Evolutionary conservation across 257 asterid genomes (phyloP), one percentile per base, ranked within the genome.

Genomic region (Primulina tabacum): DNA sequence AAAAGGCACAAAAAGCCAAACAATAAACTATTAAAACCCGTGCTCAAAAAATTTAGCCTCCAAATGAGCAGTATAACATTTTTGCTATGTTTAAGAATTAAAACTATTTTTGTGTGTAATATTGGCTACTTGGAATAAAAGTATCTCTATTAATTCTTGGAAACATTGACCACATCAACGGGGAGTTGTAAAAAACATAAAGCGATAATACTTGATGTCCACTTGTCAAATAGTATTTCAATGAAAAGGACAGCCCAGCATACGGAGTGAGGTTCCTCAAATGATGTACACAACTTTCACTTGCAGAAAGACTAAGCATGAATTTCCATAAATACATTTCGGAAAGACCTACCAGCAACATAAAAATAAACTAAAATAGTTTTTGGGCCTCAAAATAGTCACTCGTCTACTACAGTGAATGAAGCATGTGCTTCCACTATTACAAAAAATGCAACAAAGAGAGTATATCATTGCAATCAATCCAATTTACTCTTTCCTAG

Each of bases 391-490:
- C 43, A 38, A 29, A 59, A 57, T 16, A 11, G 40, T 60, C 60
- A 56, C 65, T n/a, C 16, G 26, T 62, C 57, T 30, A 40, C 47
- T 64, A 37, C 38, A 30, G 33, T 40, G 34, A 65, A 7, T 38
- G n/a, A 55, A 11, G 60, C 26, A 35, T 14, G 38, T 70, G 71
- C 56, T 65, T 11, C 40, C 30, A 7, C 24, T 64, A 28, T 59
- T 71, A 75, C 67, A 67, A 68, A 35, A 56, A 28, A 62, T 61
- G 29, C 38, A 63, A 32, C 58, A 69, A 59, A 50, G 65, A 52
- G 67, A 37, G 58, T 18, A 50, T 9, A 40, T 14, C 26, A 16
- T 58, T 20, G 43, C 70, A 38, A 26, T 47, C 52, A 37, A 61
- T 65, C 65, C 70, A 57, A 52, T 16, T 64, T 40, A 68, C 64